Conservation (phyloP, 768 basidiomycete genomes). For the Lactifluus hygrophoroides region DNA sequence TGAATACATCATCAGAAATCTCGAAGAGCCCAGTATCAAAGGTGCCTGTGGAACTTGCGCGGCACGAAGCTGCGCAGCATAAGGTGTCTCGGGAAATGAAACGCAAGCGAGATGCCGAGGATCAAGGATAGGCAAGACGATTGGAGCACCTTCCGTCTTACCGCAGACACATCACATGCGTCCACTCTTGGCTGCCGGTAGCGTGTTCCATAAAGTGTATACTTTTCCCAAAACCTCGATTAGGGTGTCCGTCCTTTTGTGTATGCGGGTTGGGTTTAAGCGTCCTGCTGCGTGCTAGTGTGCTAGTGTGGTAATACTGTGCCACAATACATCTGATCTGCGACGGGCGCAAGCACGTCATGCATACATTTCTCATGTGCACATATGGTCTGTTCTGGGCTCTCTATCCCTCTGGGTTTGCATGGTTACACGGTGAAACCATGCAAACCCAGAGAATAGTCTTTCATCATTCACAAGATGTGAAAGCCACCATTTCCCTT, state of each 20-base stretch:
- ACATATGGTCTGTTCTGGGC: background rate
- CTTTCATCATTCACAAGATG: background rate
- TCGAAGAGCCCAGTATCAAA: slow-evolving; percentile 91
- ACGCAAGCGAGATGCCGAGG: slow-evolving; percentile 80
- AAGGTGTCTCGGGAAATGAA: slow-evolving; percentile 93
- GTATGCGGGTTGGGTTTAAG: background rate
- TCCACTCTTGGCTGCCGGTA: background rate
- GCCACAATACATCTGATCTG: background rate
- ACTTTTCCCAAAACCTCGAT: background rate
- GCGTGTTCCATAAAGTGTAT: background rate
- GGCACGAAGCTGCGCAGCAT: slow-evolving; percentile 88
- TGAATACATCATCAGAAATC: slow-evolving; percentile 51
- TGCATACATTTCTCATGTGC: background rate
- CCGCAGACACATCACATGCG: background rate
- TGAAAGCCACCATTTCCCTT: background rate
- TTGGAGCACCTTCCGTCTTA: background rate
- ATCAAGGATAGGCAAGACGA: slow-evolving; percentile 30
- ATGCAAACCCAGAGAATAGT: too few species aligned
- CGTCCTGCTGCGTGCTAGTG: background rate
- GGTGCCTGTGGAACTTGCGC: slow-evolving; percentile 78
- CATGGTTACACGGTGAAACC: too few species aligned
- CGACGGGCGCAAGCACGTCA: background rate
- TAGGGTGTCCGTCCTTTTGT: background rate
- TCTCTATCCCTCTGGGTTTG: background rate
- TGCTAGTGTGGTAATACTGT: background rate